Evolutionary conservation across 306 rosid genomes (phyloP).

Genomic region (Erythrophleum fordii): DNA sequence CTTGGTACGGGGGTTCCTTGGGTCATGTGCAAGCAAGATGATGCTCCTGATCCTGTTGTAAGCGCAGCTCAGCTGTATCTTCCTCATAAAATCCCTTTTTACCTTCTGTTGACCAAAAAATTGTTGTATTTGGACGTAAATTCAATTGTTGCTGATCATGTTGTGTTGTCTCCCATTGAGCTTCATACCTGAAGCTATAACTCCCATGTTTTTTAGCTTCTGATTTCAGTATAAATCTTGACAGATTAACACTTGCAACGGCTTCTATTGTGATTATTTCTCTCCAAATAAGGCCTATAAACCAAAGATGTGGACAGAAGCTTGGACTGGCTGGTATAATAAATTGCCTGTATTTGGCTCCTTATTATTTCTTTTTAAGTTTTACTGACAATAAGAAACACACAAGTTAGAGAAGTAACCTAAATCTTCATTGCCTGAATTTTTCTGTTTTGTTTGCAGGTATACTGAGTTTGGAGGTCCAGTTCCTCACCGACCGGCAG

Average conservation of each 20-base stretch:
- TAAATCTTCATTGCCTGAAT: conserved; percentile 6
- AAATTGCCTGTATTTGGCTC: conserved; percentile 11
- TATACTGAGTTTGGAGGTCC: conserved; percentile 97
- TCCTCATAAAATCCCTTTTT: conserved; percentile 8
- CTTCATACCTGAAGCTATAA: conserved; percentile 13
- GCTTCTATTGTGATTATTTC: conserved; percentile 95
- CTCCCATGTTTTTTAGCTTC: conserved; percentile 13
- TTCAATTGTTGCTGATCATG: conserved; percentile 45
- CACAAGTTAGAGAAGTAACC: conserved; percentile 1
- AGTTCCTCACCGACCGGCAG: conserved; percentile 92
- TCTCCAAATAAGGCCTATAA: conserved; percentile 91
- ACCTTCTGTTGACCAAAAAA: conserved; percentile 26
- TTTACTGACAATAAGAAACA: conserved; percentile 27
- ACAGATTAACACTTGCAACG: conserved; percentile 96
- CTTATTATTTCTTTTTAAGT: conserved; percentile 23
- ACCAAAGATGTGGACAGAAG: conserved; percentile 99
- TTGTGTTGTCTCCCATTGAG: neutral
- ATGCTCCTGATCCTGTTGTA: conserved; percentile 97
- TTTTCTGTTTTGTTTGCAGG: conserved; percentile 59
- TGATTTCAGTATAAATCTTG: conserved; percentile 27
- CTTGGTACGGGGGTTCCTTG: conserved; percentile 96
- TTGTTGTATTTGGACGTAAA: neutral
- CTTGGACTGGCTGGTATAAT: conserved; percentile 96
- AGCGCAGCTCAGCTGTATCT: conserved; percentile 44
- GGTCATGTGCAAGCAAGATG: conserved; percentile 99